These are phyloP conservation scores for Obelidium mucronatum DNA, from an alignment of 192 early-diverging fungal species.

Conservation along the genomic window DNA sequence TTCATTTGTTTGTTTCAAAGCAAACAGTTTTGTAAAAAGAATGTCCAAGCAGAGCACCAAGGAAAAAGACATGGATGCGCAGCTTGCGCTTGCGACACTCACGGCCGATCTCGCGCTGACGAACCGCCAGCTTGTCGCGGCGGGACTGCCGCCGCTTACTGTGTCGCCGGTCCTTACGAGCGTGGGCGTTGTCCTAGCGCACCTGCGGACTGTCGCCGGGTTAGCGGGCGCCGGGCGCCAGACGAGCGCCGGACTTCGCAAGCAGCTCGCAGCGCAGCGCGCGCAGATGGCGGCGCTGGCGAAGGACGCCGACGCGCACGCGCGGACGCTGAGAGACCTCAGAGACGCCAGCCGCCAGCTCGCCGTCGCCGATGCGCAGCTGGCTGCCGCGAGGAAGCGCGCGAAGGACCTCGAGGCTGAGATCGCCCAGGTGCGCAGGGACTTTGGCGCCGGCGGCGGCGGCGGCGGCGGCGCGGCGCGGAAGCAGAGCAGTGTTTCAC, in stretches of 20 bases:
- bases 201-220: neutral
- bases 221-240: neutral
- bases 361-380: neutral
- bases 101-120: neutral
- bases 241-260: neutral
- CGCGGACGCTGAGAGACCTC: neutral
- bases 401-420: slow-evolving; percentile 1
- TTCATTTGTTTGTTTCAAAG: too few species aligned
- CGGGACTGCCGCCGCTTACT: neutral
- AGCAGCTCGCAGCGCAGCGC: neutral
- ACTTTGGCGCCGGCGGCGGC: neutral
- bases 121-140: neutral
- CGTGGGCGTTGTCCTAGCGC: neutral
- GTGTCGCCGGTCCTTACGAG: neutral
- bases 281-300: neutral
- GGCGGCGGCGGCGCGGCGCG: neutral
- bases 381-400: neutral
- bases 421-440: neutral
- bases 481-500: neutral
- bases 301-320: neutral
- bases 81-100: neutral
- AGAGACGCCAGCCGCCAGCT: neutral
- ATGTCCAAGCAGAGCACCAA: neutral
- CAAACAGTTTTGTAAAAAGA: neutral
- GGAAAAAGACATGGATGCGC: neutral